Conservation (phyloP, 164 flowering plant species). For the Sedum album region DNA sequence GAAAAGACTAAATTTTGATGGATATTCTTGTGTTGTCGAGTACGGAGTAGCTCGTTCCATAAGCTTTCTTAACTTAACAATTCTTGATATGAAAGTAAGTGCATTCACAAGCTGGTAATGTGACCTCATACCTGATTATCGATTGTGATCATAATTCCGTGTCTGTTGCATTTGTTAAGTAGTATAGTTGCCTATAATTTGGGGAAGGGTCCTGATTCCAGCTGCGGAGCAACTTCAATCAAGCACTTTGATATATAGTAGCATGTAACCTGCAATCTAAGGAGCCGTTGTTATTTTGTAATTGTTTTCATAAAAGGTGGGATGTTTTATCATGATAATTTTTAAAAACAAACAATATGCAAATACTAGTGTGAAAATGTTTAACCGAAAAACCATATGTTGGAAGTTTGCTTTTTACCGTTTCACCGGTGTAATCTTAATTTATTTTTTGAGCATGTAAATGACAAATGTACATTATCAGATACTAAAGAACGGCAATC, state of each 20-base stretch:
- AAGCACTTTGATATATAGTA: background rate
- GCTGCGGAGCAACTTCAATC: background rate
- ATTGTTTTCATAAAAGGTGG: background rate
- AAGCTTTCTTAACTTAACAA: background rate
- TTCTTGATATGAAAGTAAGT: background rate
- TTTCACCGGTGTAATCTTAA: background rate
- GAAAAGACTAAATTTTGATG: background rate
- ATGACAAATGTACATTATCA: background rate
- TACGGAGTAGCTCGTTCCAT: background rate
- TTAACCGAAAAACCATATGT: background rate
- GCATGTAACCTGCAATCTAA: background rate
- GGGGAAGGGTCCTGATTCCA: background rate
- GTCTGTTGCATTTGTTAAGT: background rate
- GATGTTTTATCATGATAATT: background rate
- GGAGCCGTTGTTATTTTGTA: background rate
- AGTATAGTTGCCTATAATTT: background rate
- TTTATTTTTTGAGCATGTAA: background rate
- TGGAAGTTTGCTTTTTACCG: background rate
- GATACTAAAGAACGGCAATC: too few species aligned
- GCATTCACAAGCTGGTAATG: background rate
- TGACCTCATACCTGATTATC: constrained; percentile 1
- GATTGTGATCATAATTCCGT: background rate
- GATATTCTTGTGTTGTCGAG: background rate
- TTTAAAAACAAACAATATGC: background rate
- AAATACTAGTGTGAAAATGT: background rate